Evolutionary conservation across 176 grass and related monocot genomes (phyloP), one percentile per base, ranked within the genome.

Genomic region (Dactylis glomerata): DNA sequence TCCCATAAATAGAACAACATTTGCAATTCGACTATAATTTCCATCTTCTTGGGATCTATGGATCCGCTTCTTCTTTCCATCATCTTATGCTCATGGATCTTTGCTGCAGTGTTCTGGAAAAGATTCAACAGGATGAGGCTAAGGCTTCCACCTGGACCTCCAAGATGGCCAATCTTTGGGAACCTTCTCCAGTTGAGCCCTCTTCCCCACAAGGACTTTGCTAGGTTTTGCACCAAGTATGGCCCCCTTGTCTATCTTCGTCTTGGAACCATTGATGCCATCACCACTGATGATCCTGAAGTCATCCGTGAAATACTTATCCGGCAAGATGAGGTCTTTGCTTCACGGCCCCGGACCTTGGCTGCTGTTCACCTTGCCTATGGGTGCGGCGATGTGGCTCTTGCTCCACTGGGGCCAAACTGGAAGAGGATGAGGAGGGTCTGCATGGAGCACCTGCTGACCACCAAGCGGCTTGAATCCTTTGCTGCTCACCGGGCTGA

Each of bases 271-370:
- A 90, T 98, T 1, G 81, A 98, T 78, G 96, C 93, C 28, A 92
- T 95, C 87, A 98, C 93, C 62, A 98, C 91, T 11, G 91, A 93
- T 74, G 93, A 98, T 50, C 89, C 96, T 6, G 91, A 92, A 49
- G 92, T 95, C 68, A 95, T 98, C 85, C 87, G 89, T 50, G 96
- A 98, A 76, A 98, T 98, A 56, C 89, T 98, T 34, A 80, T 98
- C 72, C 81, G 80, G 46, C 96, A 95, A 78, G 96, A 98, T 41
- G 93, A 95, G 65, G 81, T 92, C 28, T 98, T 98, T 49, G 96
- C 93, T 36, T 98, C 96, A 16, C 85, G 96, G 28, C 93, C 96
- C 69, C 86, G 89, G 45, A 95, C 92, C 49, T 73, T 93, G 10
- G 87, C 96, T n/a, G 93, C 91, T 23, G 79, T 89, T 82, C 85